Evolutionary conservation across 305 asterid genomes (phyloP).

Genomic region (Fraxinus dipetala): DNA sequence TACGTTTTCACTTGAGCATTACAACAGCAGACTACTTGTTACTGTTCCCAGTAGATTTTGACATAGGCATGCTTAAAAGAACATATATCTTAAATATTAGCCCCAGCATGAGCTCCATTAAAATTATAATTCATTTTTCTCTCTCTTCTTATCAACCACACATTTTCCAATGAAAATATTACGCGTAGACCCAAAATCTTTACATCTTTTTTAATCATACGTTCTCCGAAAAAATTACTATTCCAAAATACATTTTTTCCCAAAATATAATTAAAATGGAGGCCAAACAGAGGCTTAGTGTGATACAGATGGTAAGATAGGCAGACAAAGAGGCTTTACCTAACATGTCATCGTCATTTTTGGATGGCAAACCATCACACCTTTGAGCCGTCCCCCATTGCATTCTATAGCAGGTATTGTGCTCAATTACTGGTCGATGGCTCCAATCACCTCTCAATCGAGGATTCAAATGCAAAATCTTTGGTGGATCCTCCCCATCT

Average conservation of each 20-base stretch:
- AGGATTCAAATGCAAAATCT: slow-evolving; percentile 94
- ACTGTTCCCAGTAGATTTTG: not conserved
- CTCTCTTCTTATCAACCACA: too few relatives aligned
- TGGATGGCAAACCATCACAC: slow-evolving; percentile 88
- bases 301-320: slow-evolving; percentile 3
- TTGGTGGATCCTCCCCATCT: slow-evolving; percentile 97
- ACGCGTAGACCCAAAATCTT: too few relatives aligned
- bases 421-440: slow-evolving; percentile 86
- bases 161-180: too few relatives aligned
- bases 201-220: too few relatives aligned
- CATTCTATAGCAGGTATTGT: slow-evolving; percentile 95
- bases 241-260: too few relatives aligned
- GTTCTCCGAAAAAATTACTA: too few relatives aligned
- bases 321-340: slow-evolving; percentile 44
- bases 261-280: too few relatives aligned
- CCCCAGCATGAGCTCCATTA: too few relatives aligned
- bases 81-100: not conserved
- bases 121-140: too few relatives aligned
- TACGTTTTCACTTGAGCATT: not conserved
- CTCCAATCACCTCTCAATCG: slow-evolving; percentile 98
- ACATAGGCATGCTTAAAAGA: not conserved
- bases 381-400: slow-evolving; percentile 95
- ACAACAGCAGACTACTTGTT: not conserved
- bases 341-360: slow-evolving; percentile 68
- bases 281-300: not conserved